A percentile compares a stretch with the other conserved stretches of the same genome.
Conservation (phyloP, 2,329 filamentous ascomycete genomes). For the Claviceps sp. region DNA sequence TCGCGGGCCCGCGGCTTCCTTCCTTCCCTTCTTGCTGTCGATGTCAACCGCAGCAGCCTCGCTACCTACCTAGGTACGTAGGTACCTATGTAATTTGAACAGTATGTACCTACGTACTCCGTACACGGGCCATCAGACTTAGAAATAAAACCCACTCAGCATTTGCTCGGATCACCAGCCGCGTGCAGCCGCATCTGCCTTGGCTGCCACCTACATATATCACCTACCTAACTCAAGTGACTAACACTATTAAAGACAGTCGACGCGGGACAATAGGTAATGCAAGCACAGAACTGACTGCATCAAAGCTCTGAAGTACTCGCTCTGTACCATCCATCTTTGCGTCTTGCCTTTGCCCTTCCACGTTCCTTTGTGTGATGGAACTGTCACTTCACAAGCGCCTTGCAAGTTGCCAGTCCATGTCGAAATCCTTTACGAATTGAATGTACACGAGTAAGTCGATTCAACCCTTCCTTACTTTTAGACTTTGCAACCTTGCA, state of each 20-base stretch:
- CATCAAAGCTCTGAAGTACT: neutral
- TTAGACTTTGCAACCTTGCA: slow-evolving; percentile 1
- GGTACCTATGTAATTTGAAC: too few species aligned
- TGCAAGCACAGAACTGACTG: neutral
- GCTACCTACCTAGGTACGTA: too few species aligned
- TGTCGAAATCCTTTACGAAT: neutral
- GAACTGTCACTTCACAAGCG: neutral
- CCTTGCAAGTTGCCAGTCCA: neutral
- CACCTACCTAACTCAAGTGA: neutral
- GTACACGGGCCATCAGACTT: neutral
- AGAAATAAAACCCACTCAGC: neutral
- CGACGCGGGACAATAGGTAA: neutral
- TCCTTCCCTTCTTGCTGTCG: neutral
- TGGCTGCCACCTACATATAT: neutral
- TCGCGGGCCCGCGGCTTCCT: neutral
- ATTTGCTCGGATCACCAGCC: neutral
- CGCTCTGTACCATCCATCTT: neutral
- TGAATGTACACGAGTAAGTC: neutral
- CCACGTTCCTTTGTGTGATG: neutral
- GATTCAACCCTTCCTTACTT: neutral
- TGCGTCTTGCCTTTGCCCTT: neutral
- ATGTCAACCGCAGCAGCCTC: neutral
- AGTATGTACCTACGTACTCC: too few species aligned
- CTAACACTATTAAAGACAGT: neutral
- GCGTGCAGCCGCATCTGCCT: neutral